These are phyloP conservation scores for Xylaria sp. DNA, from an alignment of 2,329 filamentous ascomycete genomes.

Conservation along the genomic window DNA sequence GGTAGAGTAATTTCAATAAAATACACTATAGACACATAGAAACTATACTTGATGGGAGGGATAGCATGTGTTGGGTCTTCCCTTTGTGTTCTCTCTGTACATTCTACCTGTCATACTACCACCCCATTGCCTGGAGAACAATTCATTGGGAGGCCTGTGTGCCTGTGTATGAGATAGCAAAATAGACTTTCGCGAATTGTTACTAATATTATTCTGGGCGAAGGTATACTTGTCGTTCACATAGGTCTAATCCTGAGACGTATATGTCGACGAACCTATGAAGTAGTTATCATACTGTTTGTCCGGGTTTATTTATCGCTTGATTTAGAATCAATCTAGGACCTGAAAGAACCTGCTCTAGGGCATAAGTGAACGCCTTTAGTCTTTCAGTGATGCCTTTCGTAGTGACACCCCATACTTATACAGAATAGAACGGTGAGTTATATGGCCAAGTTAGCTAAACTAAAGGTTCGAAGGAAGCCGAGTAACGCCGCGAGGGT, in stretches of 20 bases:
- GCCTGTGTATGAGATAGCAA: conserved; percentile 52
- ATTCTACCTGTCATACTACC: conserved; percentile 39
- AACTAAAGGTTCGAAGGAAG: no score
- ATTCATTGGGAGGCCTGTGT: conserved; percentile 40
- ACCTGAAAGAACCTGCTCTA: not conserved
- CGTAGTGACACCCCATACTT: no score
- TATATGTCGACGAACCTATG: not conserved
- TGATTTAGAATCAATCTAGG: not conserved
- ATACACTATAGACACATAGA: conserved; percentile 37
- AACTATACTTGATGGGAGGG: conserved; percentile 24
- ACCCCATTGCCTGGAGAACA: conserved; percentile 42
- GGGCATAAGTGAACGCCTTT: not conserved
- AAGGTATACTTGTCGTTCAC: not conserved
- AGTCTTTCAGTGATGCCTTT: not conserved
- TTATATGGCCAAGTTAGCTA: no score
- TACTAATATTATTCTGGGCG: not conserved
- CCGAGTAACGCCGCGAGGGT: no score
- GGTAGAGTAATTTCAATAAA: conserved; percentile 42
- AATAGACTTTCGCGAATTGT: conserved; percentile 39
- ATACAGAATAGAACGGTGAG: not conserved
- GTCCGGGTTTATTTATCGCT: not conserved
- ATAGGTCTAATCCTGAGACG: not conserved
- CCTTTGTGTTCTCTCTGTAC: conserved; percentile 43
- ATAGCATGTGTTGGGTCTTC: conserved; percentile 32
- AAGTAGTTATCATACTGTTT: no score